These are phyloP conservation scores for Ustilago trichophora DNA, from an alignment of 1,284 basidiomycete species.

Conservation along the genomic window DNA sequence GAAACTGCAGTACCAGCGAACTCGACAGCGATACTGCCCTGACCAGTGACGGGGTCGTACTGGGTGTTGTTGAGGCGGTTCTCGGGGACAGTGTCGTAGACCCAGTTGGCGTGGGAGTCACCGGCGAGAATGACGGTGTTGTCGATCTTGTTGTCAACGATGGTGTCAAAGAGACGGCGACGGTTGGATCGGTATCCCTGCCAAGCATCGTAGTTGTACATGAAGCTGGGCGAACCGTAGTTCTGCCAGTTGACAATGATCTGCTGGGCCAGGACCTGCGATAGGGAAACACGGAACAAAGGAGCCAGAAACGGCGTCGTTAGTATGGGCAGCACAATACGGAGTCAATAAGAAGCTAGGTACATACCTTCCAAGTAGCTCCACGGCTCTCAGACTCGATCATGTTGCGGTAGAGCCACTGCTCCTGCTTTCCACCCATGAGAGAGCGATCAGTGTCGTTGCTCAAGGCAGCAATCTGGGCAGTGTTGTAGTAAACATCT, in stretches of 20 bases:
- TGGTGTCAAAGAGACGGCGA: constrained; percentile 72
- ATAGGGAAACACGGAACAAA: too few species aligned
- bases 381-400: constrained; percentile 68
- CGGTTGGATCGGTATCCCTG: constrained; percentile 75
- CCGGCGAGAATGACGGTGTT: constrained; percentile 71
- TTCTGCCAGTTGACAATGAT: constrained; percentile 48
- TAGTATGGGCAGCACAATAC: too few species aligned
- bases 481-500: constrained; percentile 74
- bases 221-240: constrained; percentile 64
- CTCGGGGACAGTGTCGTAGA: constrained; percentile 47
- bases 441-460: constrained; percentile 53
- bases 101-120: constrained; percentile 73
- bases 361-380: constrained; percentile 74
- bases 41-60: constrained; percentile 72
- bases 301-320: too few species aligned
- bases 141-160: constrained; percentile 70
- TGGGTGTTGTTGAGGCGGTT: constrained; percentile 55
- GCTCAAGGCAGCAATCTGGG: constrained; percentile 26
- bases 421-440: constrained; percentile 74
- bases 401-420: constrained; percentile 73
- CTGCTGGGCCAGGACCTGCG: constrained; percentile 72
- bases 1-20: constrained; percentile 76
- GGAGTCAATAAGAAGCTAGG: too few species aligned
- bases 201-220: constrained; percentile 74
- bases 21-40: constrained; percentile 73